Evolutionary conservation across 495 filamentous ascomycete genomes (phyloP).

Genomic region (Rusavskia elegans): DNA sequence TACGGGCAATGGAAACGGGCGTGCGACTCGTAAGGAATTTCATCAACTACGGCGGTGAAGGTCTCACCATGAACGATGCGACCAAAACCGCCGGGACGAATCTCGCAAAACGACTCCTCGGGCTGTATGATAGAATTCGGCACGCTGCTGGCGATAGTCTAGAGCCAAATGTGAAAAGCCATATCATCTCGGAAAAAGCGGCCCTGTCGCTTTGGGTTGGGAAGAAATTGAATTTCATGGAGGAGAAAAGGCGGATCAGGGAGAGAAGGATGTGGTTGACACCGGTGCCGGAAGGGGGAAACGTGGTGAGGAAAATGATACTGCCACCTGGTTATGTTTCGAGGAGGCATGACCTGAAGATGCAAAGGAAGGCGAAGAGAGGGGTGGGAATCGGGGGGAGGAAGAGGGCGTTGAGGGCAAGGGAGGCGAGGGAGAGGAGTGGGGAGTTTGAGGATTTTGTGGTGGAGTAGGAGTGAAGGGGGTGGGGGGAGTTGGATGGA

Average conservation of each 20-base stretch:
- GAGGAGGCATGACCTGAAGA: neutral
- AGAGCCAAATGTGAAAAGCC: neutral
- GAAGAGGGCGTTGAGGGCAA: conserved; percentile 7
- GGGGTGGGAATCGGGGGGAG: neutral
- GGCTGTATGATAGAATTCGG: neutral
- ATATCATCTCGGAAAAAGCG: too few relatives aligned
- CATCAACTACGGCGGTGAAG: neutral
- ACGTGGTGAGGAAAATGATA: neutral
- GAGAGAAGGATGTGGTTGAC: neutral
- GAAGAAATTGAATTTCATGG: neutral
- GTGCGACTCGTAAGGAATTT: conserved; percentile 3
- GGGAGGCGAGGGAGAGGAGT: conserved; percentile 1
- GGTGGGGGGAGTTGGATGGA: neutral
- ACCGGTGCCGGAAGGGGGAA: too few relatives aligned
- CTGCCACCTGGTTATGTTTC: neutral
- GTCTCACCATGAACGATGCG: neutral
- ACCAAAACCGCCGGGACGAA: neutral
- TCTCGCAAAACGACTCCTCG: neutral
- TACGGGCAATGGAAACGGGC: neutral
- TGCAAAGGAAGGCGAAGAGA: conserved; percentile 1
- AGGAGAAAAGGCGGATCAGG: neutral
- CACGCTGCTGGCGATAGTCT: neutral
- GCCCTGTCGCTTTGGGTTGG: too few relatives aligned
- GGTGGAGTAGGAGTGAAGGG: neutral
- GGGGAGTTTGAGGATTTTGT: neutral